Evolutionary conservation across 208 protist species (phyloP), one percentile per base, ranked within the genome.

Genomic region (Crithidia expoeki): DNA sequence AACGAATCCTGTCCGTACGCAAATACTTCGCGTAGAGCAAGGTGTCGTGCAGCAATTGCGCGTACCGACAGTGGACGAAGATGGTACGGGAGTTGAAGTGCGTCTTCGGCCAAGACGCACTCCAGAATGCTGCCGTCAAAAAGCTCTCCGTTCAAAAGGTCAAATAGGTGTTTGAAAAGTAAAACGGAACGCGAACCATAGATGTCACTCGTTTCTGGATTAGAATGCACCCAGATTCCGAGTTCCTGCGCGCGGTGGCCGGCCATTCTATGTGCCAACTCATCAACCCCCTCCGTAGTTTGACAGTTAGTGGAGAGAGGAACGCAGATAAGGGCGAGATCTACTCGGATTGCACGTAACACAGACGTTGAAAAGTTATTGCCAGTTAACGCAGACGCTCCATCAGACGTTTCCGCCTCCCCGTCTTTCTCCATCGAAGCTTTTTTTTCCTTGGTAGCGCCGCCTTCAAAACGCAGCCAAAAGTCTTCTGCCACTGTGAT

Each of bases 51-150:
- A 27, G 21, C 28, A 27, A 28, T 27, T 1, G 16, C 7, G 30
- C 10, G 2, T 42, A 52, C 27, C 17, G 52, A 9, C 17, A 60
- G 17, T 50, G 66, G 50, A 34, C 21, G 28, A 4, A 72, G 23
- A 17, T 19, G 53, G 53, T 70, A 72, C 14, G 66, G 60, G 33
- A 73, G 59, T 33, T 25, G 74, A 14, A 27, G 25, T 19, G 49
- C 56, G 32, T 80, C 62, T 16, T 63, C 58, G 21, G 69, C 66
- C 16, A 79, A 79, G 42, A 81, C 44, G 55, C 84, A 90, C 53
- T 82, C 68, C 19, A 93, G 68, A 40, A 88, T 74, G 68, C 82
- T 88, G 16, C 84, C 84, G 65, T 93, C 87, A 63, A 93, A 93
- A 17, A 90, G 64, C 38, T 78, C 79, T 5, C 87, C 87, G 32